Evolutionary conservation across 2,329 filamentous ascomycete genomes (phyloP).

Genomic region (Ilyonectria sp.): DNA sequence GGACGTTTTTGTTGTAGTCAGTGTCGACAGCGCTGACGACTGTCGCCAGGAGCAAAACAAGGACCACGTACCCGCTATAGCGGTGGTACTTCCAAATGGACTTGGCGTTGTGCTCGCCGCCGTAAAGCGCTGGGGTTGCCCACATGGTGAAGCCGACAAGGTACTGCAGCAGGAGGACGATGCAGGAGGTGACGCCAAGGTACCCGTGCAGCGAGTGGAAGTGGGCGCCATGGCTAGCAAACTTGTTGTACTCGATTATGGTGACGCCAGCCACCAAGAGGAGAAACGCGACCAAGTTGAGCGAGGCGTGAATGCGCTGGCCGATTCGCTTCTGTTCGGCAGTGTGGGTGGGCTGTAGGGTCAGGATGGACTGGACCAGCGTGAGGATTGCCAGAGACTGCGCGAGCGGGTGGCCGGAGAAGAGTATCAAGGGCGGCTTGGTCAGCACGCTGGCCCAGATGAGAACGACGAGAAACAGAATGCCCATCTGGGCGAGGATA

Average conservation of each 20-base stretch:
- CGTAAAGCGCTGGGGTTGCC: slow-evolving; percentile 81
- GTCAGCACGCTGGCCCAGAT: slow-evolving; percentile 85
- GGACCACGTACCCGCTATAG: slow-evolving; percentile 79
- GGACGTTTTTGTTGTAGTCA: slow-evolving; percentile 76
- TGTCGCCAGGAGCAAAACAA: slow-evolving; percentile 81
- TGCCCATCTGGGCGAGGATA: slow-evolving; percentile 83
- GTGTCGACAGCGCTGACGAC: slow-evolving; percentile 84
- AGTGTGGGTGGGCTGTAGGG: slow-evolving; percentile 90
- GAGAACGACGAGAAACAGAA: slow-evolving; percentile 80
- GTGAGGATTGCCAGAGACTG: slow-evolving; percentile 78
- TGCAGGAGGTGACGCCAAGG: slow-evolving; percentile 83
- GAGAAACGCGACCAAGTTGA: slow-evolving; percentile 78
- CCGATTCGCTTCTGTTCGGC: slow-evolving; percentile 78
- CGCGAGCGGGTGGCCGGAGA: slow-evolving; percentile 89
- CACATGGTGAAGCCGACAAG: slow-evolving; percentile 88
- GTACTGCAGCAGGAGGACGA: slow-evolving; percentile 80
- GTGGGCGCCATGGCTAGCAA: slow-evolving; percentile 75
- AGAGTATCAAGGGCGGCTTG: slow-evolving; percentile 78
- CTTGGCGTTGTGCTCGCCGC: slow-evolving; percentile 85
- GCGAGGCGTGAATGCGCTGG: slow-evolving; percentile 74
- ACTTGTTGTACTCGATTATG: slow-evolving; percentile 89
- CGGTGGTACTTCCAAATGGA: slow-evolving; percentile 93
- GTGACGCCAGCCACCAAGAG: slow-evolving; percentile 75
- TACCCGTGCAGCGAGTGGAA: slow-evolving; percentile 88
- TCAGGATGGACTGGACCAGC: slow-evolving; percentile 83